Base-by-base conservation (phyloP, 306 rosid genomes). In the Dalbergia cultrata region DNA sequence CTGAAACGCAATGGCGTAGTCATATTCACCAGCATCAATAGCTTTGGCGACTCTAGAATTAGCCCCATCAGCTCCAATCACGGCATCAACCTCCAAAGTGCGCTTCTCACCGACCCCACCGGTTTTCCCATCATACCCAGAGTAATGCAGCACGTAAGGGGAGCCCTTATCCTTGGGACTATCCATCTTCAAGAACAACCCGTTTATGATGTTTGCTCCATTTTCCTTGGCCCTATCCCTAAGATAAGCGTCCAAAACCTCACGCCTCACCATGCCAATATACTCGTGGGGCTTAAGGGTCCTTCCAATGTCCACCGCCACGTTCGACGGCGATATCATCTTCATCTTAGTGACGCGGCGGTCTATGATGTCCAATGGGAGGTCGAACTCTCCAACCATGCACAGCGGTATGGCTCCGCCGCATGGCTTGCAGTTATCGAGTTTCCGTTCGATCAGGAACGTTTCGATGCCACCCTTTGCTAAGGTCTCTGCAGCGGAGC, bases 351-450 rank as follows among this genome's bases (percentile, higher is more conserved):
- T 96, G 16, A 96, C 99, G 6, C 92, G 88, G 2, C 99, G 97
- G 91, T 96, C 98, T 0, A 96, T 96, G 80, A 96, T 88, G 73
- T 93, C 98, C 67, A 93, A 31, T 6, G 98, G 98, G 0, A 96
- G 79, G 70, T 96, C 97, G 62, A 96, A 96, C 78, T 96, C 99
- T 0, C 99, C 98, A 3, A 96, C 97, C 98, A 96, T 96, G 77
- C 99, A 96, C 0, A 96, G 92, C 11, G 99, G 99, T 62, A 96
- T 96, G 11, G 98, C 99, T 3, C 99, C 99, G 3, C 98, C 99
- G 78, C 99, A 96, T 9, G 99, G 99, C 80, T 96, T 96, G 81
- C 97, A 90, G 89, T 96, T 96, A 83, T 96, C 99, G 18, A 96
- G 77, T 82, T 96, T 96, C 18, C 99, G 90, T 79, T 96, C 98